Evolutionary conservation across 805 yeast species (phyloP).

Genomic region (Candida nemodendra): DNA sequence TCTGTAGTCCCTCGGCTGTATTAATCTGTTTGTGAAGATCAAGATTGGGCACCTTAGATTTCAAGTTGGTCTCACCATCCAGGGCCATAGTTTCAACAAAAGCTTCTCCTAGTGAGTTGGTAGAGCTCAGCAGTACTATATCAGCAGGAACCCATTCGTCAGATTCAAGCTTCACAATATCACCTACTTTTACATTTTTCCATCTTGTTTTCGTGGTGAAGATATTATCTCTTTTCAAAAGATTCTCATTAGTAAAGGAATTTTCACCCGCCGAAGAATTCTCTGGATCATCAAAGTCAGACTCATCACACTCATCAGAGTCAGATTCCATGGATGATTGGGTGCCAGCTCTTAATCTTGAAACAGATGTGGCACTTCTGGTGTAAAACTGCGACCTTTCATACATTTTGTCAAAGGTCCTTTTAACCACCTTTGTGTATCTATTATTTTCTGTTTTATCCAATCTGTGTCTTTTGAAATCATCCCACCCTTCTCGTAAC

Average conservation of each 20-base stretch:
- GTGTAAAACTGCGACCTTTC: conserved; percentile 16
- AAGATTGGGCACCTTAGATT: conserved; percentile 65
- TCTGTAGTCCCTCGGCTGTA: conserved; percentile 49
- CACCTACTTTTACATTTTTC: conserved; percentile 87
- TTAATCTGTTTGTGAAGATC: conserved; percentile 55
- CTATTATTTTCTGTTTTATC: conserved; percentile 83
- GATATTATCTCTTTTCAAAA: conserved; percentile 20
- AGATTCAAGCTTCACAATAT: conserved; percentile 64
- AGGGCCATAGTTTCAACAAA: conserved; percentile 95
- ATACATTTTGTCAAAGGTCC: conserved; percentile 5
- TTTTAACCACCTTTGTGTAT: conserved; percentile 39
- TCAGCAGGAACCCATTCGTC: conserved; percentile 98
- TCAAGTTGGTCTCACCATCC: conserved; percentile 95
- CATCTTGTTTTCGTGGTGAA: conserved; percentile 42
- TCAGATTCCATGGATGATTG: conserved; percentile 23
- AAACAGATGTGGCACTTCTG: conserved; percentile 30
- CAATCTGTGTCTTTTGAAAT: conserved; percentile 78
- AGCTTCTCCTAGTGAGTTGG: conserved; percentile 60
- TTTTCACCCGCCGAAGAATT: conserved; percentile 16
- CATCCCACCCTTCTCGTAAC: conserved; percentile 91
- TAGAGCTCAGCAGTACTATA: conserved; percentile 66
- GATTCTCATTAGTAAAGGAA: conserved; percentile 23
- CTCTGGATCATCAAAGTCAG: conserved; percentile 18
- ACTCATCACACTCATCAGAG: conserved; percentile 12
- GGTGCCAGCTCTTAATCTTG: conserved; percentile 26